Conservation (phyloP, 768 basidiomycete species). For the Suillus discolor region DNA sequence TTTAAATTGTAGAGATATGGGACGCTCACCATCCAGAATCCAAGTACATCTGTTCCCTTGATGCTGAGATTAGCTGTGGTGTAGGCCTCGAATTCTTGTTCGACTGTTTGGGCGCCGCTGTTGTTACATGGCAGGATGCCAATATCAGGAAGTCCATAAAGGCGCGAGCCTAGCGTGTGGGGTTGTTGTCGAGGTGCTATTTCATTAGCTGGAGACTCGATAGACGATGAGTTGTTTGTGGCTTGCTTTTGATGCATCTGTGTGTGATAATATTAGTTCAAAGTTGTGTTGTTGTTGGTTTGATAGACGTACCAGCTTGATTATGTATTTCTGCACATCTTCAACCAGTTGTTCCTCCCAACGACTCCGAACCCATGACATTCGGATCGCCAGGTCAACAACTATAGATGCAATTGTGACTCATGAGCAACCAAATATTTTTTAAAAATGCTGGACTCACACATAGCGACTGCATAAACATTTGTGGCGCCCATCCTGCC, state of each 20-base stretch:
- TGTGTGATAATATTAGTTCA: not conserved
- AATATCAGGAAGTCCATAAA: not conserved
- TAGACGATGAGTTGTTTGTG: not conserved
- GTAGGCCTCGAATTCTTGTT: not conserved
- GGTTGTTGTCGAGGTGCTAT: not conserved
- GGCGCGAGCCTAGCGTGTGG: not conserved
- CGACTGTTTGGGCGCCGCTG: not conserved
- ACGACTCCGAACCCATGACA: not conserved
- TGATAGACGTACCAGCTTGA: not conserved
- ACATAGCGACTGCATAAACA: not conserved
- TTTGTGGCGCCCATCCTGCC: not conserved
- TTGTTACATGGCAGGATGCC: not conserved
- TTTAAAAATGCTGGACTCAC: not conserved
- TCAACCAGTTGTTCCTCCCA: not conserved
- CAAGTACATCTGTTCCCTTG: not conserved
- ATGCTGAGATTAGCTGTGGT: not conserved
- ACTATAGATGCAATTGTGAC: slow-evolving; percentile 1
- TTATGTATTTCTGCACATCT: not conserved
- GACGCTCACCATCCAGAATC: not conserved
- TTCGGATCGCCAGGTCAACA: not conserved
- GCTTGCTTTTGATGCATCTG: not conserved
- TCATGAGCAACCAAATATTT: not conserved
- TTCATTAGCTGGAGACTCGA: not conserved
- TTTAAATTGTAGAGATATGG: not conserved
- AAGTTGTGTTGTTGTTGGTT: not conserved